phyloP scores from a whole-genome alignment of 2,329 filamentous ascomycete genomes.

The Calonectria hawksworthii region DNA sequence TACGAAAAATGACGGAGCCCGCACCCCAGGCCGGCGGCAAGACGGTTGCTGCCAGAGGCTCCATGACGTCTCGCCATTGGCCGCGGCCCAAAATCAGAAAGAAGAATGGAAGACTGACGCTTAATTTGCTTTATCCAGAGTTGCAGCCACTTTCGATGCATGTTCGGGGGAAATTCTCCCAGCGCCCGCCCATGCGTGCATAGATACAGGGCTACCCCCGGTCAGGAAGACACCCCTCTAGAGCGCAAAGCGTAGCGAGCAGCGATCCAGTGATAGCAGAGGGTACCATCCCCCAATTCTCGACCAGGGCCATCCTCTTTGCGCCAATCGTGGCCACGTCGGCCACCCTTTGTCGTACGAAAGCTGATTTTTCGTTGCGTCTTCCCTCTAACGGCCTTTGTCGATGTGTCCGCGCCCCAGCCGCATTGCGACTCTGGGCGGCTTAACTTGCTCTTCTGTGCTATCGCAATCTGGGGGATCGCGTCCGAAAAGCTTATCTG shows the following conservation, averaged over 20 bases:
- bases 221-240: constrained; percentile 27
- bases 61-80: background rate
- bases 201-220: constrained; percentile 31
- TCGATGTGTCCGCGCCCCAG: constrained; percentile 6
- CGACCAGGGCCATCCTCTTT: constrained; percentile 7
- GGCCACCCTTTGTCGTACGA: constrained; percentile 41
- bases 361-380: constrained; percentile 36
- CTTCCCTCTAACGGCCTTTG: constrained; percentile 34
- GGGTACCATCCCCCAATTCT: background rate
- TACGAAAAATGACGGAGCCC: background rate
- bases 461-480: constrained; percentile 17
- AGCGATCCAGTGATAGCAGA: constrained; percentile 13
- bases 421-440: constrained; percentile 3
- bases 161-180: constrained; percentile 32
- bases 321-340: constrained; percentile 39
- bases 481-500: constrained; percentile 21
- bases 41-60: background rate
- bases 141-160: background rate
- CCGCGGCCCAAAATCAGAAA: background rate
- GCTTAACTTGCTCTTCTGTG: background rate
- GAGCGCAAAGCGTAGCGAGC: constrained; percentile 5
- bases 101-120: background rate
- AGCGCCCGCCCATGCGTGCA: constrained; percentile 11
- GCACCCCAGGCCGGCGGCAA: background rate
- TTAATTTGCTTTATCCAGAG: constrained; percentile 16